phyloP scores from a whole-genome alignment of 2,329 filamentous ascomycete genomes.

The Colletotrichum sp. region DNA sequence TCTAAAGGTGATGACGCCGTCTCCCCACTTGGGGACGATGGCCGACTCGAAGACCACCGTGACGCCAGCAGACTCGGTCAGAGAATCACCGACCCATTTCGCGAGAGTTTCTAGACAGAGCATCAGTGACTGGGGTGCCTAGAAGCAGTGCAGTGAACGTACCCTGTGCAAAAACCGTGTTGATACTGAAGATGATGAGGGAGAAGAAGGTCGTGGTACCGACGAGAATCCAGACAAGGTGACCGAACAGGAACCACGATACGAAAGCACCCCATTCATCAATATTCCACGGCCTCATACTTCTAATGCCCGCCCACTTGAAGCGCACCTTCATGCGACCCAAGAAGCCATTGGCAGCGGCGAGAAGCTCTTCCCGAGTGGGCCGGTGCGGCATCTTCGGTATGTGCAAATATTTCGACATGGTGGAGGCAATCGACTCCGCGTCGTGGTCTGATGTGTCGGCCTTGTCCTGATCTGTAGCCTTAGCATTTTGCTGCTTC shows the following conservation, averaged over 20 bases:
- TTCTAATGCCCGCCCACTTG: conserved; percentile 97
- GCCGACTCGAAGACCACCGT: conserved; percentile 97
- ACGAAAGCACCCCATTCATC: conserved; percentile 95
- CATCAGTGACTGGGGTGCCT: conserved; percentile 18
- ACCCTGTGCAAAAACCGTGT: conserved; percentile 96
- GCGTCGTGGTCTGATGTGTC: conserved; percentile 28
- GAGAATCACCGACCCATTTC: conserved; percentile 91
- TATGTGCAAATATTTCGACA: conserved; percentile 66
- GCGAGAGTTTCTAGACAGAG: conserved; percentile 77
- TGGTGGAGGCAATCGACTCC: conserved; percentile 53
- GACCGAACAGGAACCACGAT: conserved; percentile 93
- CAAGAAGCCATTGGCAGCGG: conserved; percentile 92
- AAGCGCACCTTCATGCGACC: conserved; percentile 88
- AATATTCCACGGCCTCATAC: conserved; percentile 89
- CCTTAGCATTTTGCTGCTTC: conserved; percentile 2
- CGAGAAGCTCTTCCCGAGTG: conserved; percentile 90
- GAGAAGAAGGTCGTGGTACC: conserved; percentile 98
- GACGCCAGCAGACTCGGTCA: conserved; percentile 90
- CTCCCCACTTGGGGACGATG: conserved; percentile 94
- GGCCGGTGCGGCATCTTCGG: conserved; percentile 83
- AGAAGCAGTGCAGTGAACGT: conserved; percentile 27
- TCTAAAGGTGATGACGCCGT: conserved; percentile 93
- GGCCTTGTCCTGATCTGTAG: conserved; percentile 20
- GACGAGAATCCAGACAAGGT: conserved; percentile 93
- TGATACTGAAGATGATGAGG: conserved; percentile 86